Percentiles rank a stretch among this genome's conserved stretches.
phyloP scores from a whole-genome alignment of 2,329 filamentous ascomycete genomes.

The Epichloe gansuensis region DNA sequence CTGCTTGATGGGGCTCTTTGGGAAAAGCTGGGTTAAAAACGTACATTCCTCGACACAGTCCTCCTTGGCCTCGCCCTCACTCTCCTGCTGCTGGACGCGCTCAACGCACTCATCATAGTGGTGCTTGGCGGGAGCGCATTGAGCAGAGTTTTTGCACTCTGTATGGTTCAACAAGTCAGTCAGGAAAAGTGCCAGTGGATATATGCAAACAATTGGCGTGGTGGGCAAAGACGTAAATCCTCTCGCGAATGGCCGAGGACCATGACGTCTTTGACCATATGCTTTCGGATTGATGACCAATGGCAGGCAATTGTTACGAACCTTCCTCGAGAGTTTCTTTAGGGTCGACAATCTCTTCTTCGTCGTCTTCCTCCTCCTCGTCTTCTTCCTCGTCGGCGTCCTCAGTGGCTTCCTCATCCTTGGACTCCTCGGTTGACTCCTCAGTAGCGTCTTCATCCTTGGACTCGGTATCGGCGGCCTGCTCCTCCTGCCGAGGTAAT shows the following conservation, averaged over 20 bases:
- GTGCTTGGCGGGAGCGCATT: constrained; percentile 84
- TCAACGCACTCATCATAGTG: constrained; percentile 98
- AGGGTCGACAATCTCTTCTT: constrained; percentile 75
- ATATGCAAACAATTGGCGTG: not conserved
- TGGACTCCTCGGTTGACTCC: constrained; percentile 12
- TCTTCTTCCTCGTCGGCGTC: constrained; percentile 36
- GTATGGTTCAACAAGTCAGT: constrained; percentile 15
- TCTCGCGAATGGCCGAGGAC: constrained; percentile 1
- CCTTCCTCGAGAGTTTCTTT: constrained; percentile 88
- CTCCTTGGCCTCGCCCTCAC: constrained; percentile 65
- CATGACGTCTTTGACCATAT: not conserved
- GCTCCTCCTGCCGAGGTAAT: constrained; percentile 21
- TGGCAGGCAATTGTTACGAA: constrained; percentile 38
- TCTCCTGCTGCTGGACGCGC: constrained; percentile 58
- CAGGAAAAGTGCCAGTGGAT: constrained; percentile 5
- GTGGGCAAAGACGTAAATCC: not conserved
- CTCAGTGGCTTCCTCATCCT: constrained; percentile 26
- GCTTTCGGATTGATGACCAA: not conserved
- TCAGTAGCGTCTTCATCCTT: constrained; percentile 27
- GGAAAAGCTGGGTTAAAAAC: constrained; percentile 25
- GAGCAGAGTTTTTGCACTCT: constrained; percentile 84
- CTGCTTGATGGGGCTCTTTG: not conserved
- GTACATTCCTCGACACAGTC: constrained; percentile 99
- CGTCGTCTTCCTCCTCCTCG: constrained; percentile 54
- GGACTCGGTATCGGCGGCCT: constrained; percentile 38